A percentile compares a stretch with the other conserved stretches of the same genome.
phyloP scores from a whole-genome alignment of 2,329 filamentous ascomycete species.

The Calonectria ilicicola region DNA sequence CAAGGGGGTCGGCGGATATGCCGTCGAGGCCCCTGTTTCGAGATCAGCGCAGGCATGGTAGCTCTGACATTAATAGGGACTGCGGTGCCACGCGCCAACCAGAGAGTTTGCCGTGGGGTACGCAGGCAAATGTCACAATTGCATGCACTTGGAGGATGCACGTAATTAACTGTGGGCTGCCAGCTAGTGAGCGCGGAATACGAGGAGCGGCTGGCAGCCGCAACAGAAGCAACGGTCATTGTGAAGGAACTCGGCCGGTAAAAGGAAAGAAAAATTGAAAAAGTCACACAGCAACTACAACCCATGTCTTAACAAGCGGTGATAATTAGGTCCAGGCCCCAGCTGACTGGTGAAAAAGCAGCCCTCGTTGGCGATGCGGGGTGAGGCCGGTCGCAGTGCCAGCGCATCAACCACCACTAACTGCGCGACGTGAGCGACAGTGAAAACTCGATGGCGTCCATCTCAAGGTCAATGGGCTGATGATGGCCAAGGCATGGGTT shows the following conservation, averaged over 20 bases:
- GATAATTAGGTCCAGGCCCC: constrained; percentile 13
- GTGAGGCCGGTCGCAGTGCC: constrained; percentile 21
- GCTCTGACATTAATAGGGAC: neutral
- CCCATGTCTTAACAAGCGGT: constrained; percentile 21
- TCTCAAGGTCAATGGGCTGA: neutral
- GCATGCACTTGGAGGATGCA: neutral
- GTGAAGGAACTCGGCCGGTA: neutral
- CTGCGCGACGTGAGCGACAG: neutral
- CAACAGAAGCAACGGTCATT: neutral
- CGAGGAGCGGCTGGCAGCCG: neutral
- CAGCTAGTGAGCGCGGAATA: neutral
- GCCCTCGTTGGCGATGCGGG: constrained; percentile 11
- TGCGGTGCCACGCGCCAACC: neutral
- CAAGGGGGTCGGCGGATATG: constrained; percentile 25
- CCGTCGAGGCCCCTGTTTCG: constrained; percentile 41
- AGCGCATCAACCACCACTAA: constrained; percentile 21
- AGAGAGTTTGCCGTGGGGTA: neutral
- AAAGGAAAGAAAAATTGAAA: neutral
- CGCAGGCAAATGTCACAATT: neutral
- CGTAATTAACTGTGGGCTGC: neutral
- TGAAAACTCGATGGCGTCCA: neutral
- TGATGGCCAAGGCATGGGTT: neutral
- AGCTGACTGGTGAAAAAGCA: constrained; percentile 12
- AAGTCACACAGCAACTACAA: neutral
- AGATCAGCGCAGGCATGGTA: constrained; percentile 37